phyloP scores from a whole-genome alignment of 768 basidiomycete species.

The Rhodotorula kratochvilovae region DNA sequence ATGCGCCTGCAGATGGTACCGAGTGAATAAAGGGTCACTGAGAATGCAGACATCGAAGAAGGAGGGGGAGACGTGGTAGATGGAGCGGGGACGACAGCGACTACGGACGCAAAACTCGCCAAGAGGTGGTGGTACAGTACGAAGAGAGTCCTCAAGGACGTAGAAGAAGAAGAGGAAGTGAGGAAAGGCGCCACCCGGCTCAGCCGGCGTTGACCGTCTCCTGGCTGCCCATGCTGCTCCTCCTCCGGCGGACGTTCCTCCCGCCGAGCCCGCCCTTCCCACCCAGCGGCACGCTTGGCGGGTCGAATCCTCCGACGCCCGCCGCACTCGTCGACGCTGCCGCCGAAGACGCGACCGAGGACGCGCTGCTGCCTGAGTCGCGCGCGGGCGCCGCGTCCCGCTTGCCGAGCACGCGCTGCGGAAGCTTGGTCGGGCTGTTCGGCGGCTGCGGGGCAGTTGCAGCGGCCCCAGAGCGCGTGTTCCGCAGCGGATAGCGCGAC shows the following conservation, averaged over 20 bases:
- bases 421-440: constrained; percentile 20
- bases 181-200: neutral
- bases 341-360: neutral
- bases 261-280: neutral
- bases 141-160: neutral
- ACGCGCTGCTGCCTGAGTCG: neutral
- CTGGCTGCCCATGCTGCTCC: constrained; percentile 15
- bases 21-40: too few species aligned
- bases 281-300: neutral
- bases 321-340: neutral
- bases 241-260: neutral
- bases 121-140: neutral
- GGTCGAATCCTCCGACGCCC: neutral
- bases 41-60: too few species aligned
- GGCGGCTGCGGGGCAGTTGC: constrained; percentile 1
- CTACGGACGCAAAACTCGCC: neutral
- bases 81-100: neutral
- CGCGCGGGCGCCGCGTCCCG: neutral
- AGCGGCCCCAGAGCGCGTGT: constrained; percentile 1
- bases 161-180: neutral
- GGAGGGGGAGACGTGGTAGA: neutral
- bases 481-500: constrained; percentile 23
- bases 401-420: constrained; percentile 31
- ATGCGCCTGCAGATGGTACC: too few species aligned
- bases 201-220: neutral